These are phyloP conservation scores for Aureobasidium sp. DNA, from an alignment of 2,329 filamentous ascomycete genomes.

Conservation along the genomic window DNA sequence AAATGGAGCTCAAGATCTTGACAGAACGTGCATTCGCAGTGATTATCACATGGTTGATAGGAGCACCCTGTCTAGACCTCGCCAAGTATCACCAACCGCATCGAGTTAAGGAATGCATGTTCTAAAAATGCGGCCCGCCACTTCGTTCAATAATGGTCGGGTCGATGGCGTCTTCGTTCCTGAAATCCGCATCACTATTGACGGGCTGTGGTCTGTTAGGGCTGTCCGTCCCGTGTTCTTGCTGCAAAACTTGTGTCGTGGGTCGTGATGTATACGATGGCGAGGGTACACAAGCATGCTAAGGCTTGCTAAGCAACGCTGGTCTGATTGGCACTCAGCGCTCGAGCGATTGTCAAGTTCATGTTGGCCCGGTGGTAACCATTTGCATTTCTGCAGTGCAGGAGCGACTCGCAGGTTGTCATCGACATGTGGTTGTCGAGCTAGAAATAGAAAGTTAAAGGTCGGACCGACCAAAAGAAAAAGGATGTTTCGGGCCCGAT, in stretches of 20 bases:
- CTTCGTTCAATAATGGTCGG: neutral
- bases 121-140: neutral
- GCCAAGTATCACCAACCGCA: neutral
- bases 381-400: neutral
- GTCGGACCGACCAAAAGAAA: neutral
- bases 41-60: neutral
- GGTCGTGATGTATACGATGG: neutral
- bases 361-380: neutral
- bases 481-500: neutral
- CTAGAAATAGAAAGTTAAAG: neutral
- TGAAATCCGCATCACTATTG: neutral
- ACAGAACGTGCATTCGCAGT: too few species aligned
- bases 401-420: neutral
- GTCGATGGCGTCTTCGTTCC: neutral
- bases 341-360: neutral
- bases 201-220: neutral
- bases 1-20: too few species aligned
- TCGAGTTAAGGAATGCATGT: neutral
- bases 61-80: neutral
- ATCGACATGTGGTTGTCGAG: neutral
- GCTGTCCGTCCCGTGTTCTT: neutral
- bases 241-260: neutral
- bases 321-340: neutral
- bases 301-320: constrained; percentile 1
- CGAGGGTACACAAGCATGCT: neutral